Evolutionary conservation across 148 eudicot genomes (phyloP), one percentile per base, ranked within the genome.

Genomic region (Vaccinium corymbosum): DNA sequence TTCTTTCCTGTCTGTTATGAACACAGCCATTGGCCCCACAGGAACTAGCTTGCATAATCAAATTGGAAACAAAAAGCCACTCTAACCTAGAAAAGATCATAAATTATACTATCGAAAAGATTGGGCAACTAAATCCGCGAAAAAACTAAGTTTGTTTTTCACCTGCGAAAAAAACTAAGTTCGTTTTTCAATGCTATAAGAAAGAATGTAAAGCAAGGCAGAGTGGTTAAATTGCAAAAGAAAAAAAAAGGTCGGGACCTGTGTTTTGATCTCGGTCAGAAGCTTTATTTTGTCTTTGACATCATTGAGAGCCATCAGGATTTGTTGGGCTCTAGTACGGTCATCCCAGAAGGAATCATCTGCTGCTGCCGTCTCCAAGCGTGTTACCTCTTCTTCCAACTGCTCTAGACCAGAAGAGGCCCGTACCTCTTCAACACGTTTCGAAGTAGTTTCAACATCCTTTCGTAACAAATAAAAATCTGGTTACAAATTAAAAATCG

Each of bases 331-430:
- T 86, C 91, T 91, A 80, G 86, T 87, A 82, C 91, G 98, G 80
- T 96, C 98, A 92, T 96, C 99, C 99, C 99, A 96, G 83, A 96
- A 87, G 72, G 94, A 86, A 89, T 88, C 91, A 73, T 93, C 94
- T n/a, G 94, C 89, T 53, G 98, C 86, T 87, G 92, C 93, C 80
- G 80, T 90, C 87, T 96, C 99, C 85, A 96, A 89, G 50, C 71
- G 88, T 10, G 89, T 90, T 84, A 88, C 91, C 79, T 93, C 98
- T 82, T 87, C 91, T 89, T 93, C 94, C 81, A 96, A 86, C 83
- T 91, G 87, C 87, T 92, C 86, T 85, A 96, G 82, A 76, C 99
- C 97, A 83, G 98, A 91, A 77, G 95, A 89, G 35, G 81, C 83
- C 86, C 93, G 86, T 73, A 96, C 89, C 82, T 96, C 99, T 84